Percentiles rank a stretch among this genome's conserved stretches.
phyloP scores from a whole-genome alignment of 768 basidiomycete species.

The Asterophora lycoperdoides region DNA sequence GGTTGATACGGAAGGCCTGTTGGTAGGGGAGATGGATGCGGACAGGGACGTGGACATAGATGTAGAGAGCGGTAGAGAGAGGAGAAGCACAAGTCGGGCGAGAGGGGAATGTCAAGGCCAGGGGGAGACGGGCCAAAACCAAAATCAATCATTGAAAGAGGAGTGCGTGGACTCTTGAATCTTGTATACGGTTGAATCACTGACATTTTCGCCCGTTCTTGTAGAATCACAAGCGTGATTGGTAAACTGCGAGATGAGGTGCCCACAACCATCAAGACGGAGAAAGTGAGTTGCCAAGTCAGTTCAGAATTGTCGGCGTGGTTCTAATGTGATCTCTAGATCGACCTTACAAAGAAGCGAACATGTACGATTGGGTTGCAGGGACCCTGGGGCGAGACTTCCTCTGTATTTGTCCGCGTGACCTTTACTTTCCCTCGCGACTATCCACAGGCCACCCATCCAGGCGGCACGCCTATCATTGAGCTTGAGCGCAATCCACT shows the following conservation, averaged over 20 bases:
- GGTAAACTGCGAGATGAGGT: conserved; percentile 47
- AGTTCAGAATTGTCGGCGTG: neutral
- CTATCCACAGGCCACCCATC: conserved; percentile 64
- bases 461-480: conserved; percentile 65
- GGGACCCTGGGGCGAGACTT: conserved; percentile 88
- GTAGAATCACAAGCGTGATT: conserved; percentile 70
- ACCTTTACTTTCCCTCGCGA: conserved; percentile 85
- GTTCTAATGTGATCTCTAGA: conserved; percentile 31
- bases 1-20: conserved; percentile 3
- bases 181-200: too few species aligned
- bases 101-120: conserved; percentile 33
- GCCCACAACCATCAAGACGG: conserved; percentile 67
- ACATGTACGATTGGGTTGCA: conserved; percentile 83
- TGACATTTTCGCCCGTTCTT: neutral
- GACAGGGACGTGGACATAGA: conserved; percentile 3
- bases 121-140: conserved; percentile 19
- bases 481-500: conserved; percentile 82
- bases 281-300: conserved; percentile 54
- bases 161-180: conserved; percentile 46
- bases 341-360: conserved; percentile 66
- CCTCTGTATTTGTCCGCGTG: conserved; percentile 80
- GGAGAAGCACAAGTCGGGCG: conserved; percentile 47
- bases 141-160: conserved; percentile 57
- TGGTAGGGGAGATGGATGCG: conserved; percentile 16
- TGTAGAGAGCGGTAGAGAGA: conserved; percentile 22